Base-by-base conservation (phyloP, 177 flowering plant species). In the Vitis hybrid region DNA sequence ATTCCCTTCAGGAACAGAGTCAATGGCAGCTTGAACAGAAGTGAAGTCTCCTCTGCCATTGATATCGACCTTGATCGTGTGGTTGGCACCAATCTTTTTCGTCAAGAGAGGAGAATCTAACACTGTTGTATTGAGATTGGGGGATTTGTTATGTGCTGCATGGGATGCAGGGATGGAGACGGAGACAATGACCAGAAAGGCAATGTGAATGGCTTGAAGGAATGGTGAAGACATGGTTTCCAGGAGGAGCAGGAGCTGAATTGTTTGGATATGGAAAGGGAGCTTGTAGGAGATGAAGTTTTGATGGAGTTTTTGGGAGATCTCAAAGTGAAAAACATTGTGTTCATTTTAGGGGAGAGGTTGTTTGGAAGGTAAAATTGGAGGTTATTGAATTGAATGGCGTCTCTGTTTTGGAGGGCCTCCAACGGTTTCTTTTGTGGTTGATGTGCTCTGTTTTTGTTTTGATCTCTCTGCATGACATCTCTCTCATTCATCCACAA, bases 21-120 rank as follows among this genome's bases (percentile, higher is more conserved):
- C 84, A 12, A 94, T 73, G 61, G 97, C 96, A 1, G 82, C 90
- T 77, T 90, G 96, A 54, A 92, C 68, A 3, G 98, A 86, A 16
- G 20, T 87, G 73, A 82, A 94, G 2, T 92, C 89, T 2, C 93
- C 97, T 2, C 84, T 53, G 31, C 98, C 98, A 11, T 86, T 71
- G 15, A 81, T 76, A 73, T 89, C 92, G 12, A 94, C 98, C 59
- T 69, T 76, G 1, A 92, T 84, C 0, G 94, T 86, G 1, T 85
- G 79, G 15, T 90, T 88, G 12, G 87, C 79, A 29, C 68, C 85
- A 10, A 94, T 79, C 73, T 86, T 90, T 8, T 79, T 50, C 1
- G 98, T 89, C 70, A 92, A 45, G 22, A 87, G 62, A 3, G 83
- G 82, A 1, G 97, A 81, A 61, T 92, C 91, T 1, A 89, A 77